phyloP scores from a whole-genome alignment of 441 rosid genomes.

The Mallotus repandus region DNA sequence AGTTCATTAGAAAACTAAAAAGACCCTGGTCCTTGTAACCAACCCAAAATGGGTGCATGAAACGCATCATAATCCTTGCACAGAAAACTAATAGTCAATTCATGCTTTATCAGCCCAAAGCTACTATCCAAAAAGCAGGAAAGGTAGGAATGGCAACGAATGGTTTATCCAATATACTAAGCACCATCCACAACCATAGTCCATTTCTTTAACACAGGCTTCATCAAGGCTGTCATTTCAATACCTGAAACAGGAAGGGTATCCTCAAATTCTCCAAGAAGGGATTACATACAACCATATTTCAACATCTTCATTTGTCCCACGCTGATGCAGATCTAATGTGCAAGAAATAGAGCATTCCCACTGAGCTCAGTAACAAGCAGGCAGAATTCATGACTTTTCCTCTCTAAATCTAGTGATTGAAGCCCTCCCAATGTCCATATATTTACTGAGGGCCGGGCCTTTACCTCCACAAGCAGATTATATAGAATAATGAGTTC shows the following conservation, averaged over 20 bases:
- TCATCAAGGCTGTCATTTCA: background rate
- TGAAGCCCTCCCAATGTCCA: background rate
- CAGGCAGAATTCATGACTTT: background rate
- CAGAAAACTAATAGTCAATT: background rate
- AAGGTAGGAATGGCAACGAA: background rate
- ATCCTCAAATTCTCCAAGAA: background rate
- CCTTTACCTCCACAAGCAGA: background rate
- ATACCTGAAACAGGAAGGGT: background rate
- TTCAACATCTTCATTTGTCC: background rate
- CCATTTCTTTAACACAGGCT: background rate
- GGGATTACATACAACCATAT: background rate
- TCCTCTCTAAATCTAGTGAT: background rate
- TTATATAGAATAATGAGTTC: background rate
- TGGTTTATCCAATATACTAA: background rate
- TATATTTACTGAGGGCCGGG: no score
- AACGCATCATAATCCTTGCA: background rate
- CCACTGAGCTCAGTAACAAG: slow-evolving; percentile 4
- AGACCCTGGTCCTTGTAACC: background rate
- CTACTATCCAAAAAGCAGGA: background rate
- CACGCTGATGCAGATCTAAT: background rate
- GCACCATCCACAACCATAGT: background rate
- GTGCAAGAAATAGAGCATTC: background rate
- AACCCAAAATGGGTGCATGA: no score
- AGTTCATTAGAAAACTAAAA: background rate
- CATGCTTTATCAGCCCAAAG: background rate